phyloP scores from a whole-genome alignment of 2,329 filamentous ascomycete genomes.

The Aspergillus pseudoviridinutans region DNA sequence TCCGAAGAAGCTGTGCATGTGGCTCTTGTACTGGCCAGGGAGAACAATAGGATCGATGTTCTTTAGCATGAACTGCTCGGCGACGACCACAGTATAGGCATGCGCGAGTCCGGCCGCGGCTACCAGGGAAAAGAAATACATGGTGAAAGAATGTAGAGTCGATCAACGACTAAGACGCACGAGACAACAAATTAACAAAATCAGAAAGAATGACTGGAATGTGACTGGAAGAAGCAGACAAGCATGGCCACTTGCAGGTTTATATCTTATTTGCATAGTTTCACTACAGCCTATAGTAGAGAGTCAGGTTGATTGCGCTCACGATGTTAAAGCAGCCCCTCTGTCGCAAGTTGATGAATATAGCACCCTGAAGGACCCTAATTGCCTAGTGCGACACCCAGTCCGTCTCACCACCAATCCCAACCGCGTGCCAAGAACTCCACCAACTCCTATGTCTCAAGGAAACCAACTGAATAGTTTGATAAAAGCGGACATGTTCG shows the following conservation, averaged over 20 bases:
- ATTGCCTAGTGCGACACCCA: neutral
- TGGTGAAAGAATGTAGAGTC: neutral
- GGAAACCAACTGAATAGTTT: neutral
- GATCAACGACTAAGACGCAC: neutral
- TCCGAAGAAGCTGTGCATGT: slow-evolving; percentile 21
- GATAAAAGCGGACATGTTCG: neutral
- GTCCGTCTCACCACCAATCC: neutral
- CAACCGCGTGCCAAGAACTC: neutral
- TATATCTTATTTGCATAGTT: neutral
- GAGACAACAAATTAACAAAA: too few relatives aligned
- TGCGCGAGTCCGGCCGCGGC: neutral
- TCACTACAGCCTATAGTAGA: too few relatives aligned
- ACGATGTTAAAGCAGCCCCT: too few relatives aligned
- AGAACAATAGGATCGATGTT: slow-evolving; percentile 16
- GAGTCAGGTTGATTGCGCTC: too few relatives aligned
- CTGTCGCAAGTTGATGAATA: too few relatives aligned
- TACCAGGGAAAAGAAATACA: neutral
- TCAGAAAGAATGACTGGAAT: neutral
- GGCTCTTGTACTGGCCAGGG: slow-evolving; percentile 13
- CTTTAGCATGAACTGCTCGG: slow-evolving; percentile 13
- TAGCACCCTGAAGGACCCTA: neutral
- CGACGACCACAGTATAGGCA: neutral
- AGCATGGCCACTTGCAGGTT: neutral
- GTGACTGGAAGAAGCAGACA: neutral
- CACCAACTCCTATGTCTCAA: neutral